Conservation (phyloP, 1,284 basidiomycete species). For the Boletus sp. region DNA sequence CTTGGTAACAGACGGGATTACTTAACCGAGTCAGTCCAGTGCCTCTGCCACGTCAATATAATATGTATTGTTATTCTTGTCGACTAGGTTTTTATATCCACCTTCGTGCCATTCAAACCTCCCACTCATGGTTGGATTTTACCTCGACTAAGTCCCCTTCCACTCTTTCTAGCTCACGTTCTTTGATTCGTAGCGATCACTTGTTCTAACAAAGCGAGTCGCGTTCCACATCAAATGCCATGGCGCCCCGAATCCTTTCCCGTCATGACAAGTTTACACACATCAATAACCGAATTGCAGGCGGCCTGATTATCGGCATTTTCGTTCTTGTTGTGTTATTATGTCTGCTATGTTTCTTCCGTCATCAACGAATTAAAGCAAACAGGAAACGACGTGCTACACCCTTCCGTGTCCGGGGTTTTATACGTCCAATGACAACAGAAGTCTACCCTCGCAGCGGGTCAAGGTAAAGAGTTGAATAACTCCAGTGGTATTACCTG, state of each 20-base stretch:
- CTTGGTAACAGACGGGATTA: constrained; percentile 14
- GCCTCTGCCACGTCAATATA: constrained; percentile 2
- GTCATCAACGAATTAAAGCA: constrained; percentile 39
- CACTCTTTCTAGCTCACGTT: constrained; percentile 12
- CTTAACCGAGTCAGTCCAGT: constrained; percentile 1
- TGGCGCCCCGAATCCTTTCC: constrained; percentile 20
- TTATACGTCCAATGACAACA: constrained; percentile 31
- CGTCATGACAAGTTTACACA: background rate
- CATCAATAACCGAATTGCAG: constrained; percentile 40
- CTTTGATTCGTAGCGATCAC: constrained; percentile 7
- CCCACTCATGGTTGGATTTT: constrained; percentile 7
- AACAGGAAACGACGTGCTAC: constrained; percentile 37
- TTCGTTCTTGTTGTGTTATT: constrained; percentile 21
- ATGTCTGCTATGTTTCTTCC: constrained; percentile 35
- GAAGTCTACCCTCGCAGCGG: background rate
- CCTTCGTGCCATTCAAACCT: background rate
- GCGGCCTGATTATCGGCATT: constrained; percentile 30
- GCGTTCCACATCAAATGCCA: constrained; percentile 1
- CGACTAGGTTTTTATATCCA: too few relatives aligned
- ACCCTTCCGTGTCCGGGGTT: constrained; percentile 46
- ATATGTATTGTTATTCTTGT: constrained; percentile 9
- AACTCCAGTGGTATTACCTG: background rate
- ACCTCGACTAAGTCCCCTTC: constrained; percentile 1
- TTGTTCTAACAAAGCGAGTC: background rate
- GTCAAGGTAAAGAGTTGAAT: constrained; percentile 13